Evolutionary conservation across 2,329 filamentous ascomycete species (phyloP).

Genomic region (Arthrocladium fulminans): DNA sequence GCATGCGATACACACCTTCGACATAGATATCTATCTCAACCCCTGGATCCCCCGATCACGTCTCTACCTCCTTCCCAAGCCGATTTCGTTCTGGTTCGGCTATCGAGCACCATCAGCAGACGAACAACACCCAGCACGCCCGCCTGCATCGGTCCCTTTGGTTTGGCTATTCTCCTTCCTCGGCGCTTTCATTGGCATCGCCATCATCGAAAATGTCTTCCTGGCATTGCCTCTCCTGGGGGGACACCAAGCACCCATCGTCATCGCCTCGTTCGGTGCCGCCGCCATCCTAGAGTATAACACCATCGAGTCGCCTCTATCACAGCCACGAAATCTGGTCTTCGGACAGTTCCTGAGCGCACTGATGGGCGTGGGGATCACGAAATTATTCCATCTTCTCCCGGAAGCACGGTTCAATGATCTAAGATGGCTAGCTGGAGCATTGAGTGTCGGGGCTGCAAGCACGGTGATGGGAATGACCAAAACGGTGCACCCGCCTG

Average conservation of each 20-base stretch:
- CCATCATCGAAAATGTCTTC: conserved; percentile 51
- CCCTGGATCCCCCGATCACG: conserved; percentile 56
- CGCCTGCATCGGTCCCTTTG: conserved; percentile 31
- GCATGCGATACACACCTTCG: conserved; percentile 43
- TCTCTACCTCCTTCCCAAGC: conserved; percentile 54
- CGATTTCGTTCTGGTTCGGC: conserved; percentile 61
- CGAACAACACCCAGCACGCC: background rate
- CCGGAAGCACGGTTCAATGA: conserved; percentile 34
- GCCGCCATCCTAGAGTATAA: conserved; percentile 69
- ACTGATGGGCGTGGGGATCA: conserved; percentile 51
- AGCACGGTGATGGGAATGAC: conserved; percentile 60
- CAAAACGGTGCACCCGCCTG: conserved; percentile 64
- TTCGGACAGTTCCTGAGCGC: conserved; percentile 58
- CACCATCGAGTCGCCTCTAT: conserved; percentile 60
- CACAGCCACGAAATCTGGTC: conserved; percentile 63
- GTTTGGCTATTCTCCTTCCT: conserved; percentile 55
- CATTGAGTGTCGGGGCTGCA: conserved; percentile 55
- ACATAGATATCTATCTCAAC: conserved; percentile 71
- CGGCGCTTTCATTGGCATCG: conserved; percentile 54
- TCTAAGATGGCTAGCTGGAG: conserved; percentile 56
- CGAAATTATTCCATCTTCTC: conserved; percentile 55
- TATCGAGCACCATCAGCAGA: conserved; percentile 39
- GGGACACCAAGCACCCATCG: conserved; percentile 46
- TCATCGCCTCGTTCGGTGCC: conserved; percentile 66
- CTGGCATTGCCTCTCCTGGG: conserved; percentile 48